Conservation (phyloP, 257 asterid species). For the Anisodus acutangulus region DNA sequence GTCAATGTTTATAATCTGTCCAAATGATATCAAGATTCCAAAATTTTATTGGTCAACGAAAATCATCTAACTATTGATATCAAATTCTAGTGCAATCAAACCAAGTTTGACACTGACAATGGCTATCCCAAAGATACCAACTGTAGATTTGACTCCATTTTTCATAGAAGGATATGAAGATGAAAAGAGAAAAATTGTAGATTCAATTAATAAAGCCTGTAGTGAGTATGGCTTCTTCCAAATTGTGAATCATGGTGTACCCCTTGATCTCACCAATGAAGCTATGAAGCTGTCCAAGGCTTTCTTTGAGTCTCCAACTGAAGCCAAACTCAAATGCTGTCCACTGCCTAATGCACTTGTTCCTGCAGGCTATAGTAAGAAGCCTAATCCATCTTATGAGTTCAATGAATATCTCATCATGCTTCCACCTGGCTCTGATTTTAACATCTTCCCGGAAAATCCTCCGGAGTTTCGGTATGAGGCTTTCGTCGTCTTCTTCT, state of each 20-base stretch:
- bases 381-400: constrained; percentile 48
- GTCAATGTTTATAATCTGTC: background rate
- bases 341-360: constrained; percentile 44
- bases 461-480: constrained; percentile 43
- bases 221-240: constrained; percentile 56
- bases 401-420: constrained; percentile 55
- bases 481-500: background rate
- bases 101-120: background rate
- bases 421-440: constrained; percentile 45
- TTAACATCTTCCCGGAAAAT: constrained; percentile 37
- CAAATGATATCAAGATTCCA: background rate
- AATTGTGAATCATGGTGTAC: constrained; percentile 53
- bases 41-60: background rate
- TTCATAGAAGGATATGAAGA: constrained; percentile 37
- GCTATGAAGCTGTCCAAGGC: constrained; percentile 44
- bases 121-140: constrained; percentile 45
- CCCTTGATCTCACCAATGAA: constrained; percentile 45
- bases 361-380: constrained; percentile 60
- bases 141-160: constrained; percentile 55
- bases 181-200: constrained; percentile 36
- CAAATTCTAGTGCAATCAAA: constrained; percentile 5
- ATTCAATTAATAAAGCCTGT: constrained; percentile 47
- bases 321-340: constrained; percentile 46
- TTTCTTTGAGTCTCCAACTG: constrained; percentile 45
- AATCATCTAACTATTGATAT: too few relatives aligned